Evolutionary conservation across 129 eudicot genomes (phyloP).

Genomic region (Tagetes erecta): DNA sequence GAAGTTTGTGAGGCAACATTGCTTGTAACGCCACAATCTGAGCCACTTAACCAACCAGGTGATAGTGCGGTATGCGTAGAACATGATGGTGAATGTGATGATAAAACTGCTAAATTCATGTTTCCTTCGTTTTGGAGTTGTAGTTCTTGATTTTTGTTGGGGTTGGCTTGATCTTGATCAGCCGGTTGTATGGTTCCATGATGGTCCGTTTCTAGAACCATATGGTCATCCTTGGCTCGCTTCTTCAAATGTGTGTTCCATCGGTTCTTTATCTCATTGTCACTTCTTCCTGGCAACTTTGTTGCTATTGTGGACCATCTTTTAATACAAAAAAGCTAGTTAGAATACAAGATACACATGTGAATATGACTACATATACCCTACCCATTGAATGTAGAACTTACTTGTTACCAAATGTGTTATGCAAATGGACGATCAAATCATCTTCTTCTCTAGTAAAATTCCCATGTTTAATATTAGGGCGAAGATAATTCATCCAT

Average conservation of each 20-base stretch:
- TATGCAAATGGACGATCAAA: slow-evolving; percentile 19
- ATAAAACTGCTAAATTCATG: neutral
- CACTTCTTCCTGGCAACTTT: slow-evolving; percentile 34
- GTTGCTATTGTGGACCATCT: slow-evolving; percentile 37
- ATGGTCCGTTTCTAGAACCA: neutral
- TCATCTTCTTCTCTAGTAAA: slow-evolving; percentile 26
- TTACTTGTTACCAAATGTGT: slow-evolving; percentile 30
- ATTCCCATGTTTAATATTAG: slow-evolving; percentile 31
- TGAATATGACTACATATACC: too few species aligned
- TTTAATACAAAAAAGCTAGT: neutral
- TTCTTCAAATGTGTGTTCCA: slow-evolving; percentile 34
- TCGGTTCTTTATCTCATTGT: slow-evolving; percentile 35
- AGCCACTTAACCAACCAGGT: slow-evolving; percentile 15
- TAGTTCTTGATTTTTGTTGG: neutral
- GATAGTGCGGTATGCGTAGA: neutral
- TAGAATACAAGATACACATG: neutral
- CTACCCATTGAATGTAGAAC: neutral
- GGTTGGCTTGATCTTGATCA: slow-evolving; percentile 15
- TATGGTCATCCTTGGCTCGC: neutral
- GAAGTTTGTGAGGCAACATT: neutral
- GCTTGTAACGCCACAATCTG: neutral
- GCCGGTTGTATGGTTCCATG: neutral
- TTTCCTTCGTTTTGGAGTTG: neutral
- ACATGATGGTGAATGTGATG: slow-evolving; percentile 11
- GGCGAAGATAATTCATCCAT: slow-evolving; percentile 33